Percentiles rank a stretch among this genome's conserved stretches.
These are phyloP conservation scores for Candida piceae DNA, from an alignment of 805 yeast species.

Conservation along the genomic window DNA sequence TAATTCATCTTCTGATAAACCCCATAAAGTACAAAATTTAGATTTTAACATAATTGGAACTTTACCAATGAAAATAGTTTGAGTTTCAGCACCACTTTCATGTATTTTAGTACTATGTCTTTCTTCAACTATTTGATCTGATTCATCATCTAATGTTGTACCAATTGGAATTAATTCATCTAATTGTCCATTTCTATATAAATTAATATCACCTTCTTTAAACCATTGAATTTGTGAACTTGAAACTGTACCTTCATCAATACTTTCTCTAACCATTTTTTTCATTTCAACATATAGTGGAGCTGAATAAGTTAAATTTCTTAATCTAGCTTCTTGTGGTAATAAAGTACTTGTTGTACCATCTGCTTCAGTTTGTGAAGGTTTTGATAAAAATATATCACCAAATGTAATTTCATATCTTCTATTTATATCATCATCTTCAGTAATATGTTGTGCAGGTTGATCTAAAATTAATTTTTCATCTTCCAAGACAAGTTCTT, in stretches of 20 bases:
- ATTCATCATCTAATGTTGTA: conserved; percentile 47
- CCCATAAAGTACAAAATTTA: conserved; percentile 89
- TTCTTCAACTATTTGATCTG: conserved; percentile 57
- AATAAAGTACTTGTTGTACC: conserved; percentile 99
- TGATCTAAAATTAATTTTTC: conserved; percentile 91
- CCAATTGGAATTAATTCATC: conserved; percentile 27
- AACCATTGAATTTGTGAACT: conserved; percentile 57
- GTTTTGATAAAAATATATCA: conserved; percentile 91
- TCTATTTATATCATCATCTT: conserved; percentile 82
- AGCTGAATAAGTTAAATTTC: conserved; percentile 94
- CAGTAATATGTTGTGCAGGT: conserved; percentile 95
- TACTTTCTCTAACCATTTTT: conserved; percentile 78
- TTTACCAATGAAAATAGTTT: conserved; percentile 75
- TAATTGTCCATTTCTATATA: conserved; percentile 25
- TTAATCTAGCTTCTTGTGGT: conserved; percentile 96
- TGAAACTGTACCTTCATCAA: conserved; percentile 58
- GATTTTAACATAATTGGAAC: conserved; percentile 98
- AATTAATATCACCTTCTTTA: conserved; percentile 45
- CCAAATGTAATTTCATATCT: conserved; percentile 97
- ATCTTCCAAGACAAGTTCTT: conserved; percentile 95
- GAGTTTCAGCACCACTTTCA: conserved; percentile 31
- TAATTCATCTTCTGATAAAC: conserved; percentile 85
- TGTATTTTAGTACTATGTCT: conserved; percentile 30
- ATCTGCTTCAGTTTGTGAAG: conserved; percentile 98
- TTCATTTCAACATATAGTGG: conserved; percentile 95